Evolutionary conservation across 1,139 yeast genomes (phyloP).

Genomic region (Pneumocystis sp.): DNA sequence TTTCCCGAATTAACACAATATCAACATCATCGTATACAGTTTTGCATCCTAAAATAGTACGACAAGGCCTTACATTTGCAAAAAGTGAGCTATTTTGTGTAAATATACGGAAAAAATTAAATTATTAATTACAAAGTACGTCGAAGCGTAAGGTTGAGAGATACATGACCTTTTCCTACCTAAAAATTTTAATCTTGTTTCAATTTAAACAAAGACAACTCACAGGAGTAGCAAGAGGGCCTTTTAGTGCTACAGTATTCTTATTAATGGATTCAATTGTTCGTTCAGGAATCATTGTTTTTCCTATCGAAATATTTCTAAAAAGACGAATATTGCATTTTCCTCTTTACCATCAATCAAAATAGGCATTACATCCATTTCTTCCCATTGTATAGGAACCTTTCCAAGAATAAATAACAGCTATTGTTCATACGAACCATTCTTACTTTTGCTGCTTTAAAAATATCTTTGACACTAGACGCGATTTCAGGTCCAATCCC

Average conservation of each 20-base stretch:
- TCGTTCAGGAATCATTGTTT: constrained; percentile 82
- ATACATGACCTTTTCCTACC: constrained; percentile 95
- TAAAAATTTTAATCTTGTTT: background rate
- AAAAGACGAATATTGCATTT: background rate
- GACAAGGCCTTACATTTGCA: constrained; percentile 96
- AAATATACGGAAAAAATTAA: constrained; percentile 21
- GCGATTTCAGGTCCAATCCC: constrained; percentile 93
- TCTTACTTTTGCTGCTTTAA: constrained; percentile 56
- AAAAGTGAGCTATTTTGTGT: constrained; percentile 33
- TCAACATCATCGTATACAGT: constrained; percentile 91
- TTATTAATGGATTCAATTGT: constrained; percentile 87
- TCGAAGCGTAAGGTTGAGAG: constrained; percentile 91
- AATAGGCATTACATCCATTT: constrained; percentile 88
- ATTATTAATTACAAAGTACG: constrained; percentile 48
- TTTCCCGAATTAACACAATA: constrained; percentile 92
- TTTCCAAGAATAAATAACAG: background rate
- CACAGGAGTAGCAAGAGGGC: constrained; percentile 90
- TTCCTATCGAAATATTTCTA: constrained; percentile 26
- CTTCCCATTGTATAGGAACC: constrained; percentile 94
- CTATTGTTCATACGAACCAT: background rate
- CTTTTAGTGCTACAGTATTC: constrained; percentile 89
- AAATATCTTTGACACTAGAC: constrained; percentile 57
- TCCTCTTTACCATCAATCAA: constrained; percentile 44
- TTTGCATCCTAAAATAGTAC: constrained; percentile 80
- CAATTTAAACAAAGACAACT: background rate